These are phyloP conservation scores for Royoungia palumana DNA, from an alignment of 768 basidiomycete genomes.

Conservation along the genomic window DNA sequence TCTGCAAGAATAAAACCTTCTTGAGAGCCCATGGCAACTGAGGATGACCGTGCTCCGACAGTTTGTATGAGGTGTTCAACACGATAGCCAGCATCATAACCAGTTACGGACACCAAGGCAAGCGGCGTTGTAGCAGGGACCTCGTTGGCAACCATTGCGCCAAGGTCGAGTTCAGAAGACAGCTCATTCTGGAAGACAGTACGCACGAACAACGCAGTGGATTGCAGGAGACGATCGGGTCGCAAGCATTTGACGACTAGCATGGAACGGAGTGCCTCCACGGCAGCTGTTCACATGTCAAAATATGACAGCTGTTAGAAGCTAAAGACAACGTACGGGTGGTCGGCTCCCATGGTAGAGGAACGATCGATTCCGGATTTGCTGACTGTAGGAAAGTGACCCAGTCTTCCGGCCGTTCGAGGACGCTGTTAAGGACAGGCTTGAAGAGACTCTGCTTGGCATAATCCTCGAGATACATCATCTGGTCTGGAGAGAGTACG, in stretches of 20 bases:
- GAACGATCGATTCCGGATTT: conserved; percentile 65
- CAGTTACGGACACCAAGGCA: conserved; percentile 88
- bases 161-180: conserved; percentile 75
- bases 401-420: conserved; percentile 67
- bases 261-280: conserved; percentile 71
- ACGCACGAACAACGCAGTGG: conserved; percentile 71
- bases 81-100: conserved; percentile 97
- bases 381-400: conserved; percentile 61
- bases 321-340: conserved; percentile 55
- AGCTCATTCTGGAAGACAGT: conserved; percentile 79
- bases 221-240: conserved; percentile 87
- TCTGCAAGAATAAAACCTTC: conserved; percentile 97
- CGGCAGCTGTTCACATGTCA: conserved; percentile 48
- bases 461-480: conserved; percentile 63
- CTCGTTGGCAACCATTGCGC: conserved; percentile 74
- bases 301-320: background rate
- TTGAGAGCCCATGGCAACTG: conserved; percentile 97
- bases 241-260: conserved; percentile 87
- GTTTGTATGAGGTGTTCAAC: conserved; percentile 85
- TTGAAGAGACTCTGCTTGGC: conserved; percentile 75
- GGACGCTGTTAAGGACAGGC: conserved; percentile 62
- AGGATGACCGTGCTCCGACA: conserved; percentile 71
- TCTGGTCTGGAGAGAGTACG: conserved; percentile 65
- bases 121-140: conserved; percentile 79
- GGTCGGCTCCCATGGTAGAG: conserved; percentile 74